Base-by-base conservation (phyloP, 257 asterid species). In the Solanum pinnatisectum region DNA sequence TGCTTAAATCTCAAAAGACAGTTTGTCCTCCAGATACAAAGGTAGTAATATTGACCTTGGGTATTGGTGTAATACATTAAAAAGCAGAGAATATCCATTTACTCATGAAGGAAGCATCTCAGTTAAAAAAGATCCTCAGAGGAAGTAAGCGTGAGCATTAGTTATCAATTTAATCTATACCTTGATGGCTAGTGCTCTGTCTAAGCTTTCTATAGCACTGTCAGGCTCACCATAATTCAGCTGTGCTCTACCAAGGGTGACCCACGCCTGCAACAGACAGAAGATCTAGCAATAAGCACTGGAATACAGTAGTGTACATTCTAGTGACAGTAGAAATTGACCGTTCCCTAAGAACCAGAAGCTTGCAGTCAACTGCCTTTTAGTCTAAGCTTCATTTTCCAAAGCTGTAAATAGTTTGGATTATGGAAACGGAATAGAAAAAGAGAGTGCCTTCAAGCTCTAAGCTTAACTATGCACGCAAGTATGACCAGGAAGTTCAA, bases 211-310 rank as follows among this genome's bases (percentile, higher is more conserved):
- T 63, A 96, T 91, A 84, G 99, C 98, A 83, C 90, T 90, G 89
- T 95, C 99, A 25, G 98, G 98, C 90, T 96, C 99, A 88, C 99
- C 99, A 46, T 89, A 96, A 91, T 96, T 96, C 67, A 96, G 88
- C 83, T 96, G 98, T 87, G 99, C 96, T 91, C 98, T 91, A 87
- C 98, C 99, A 39, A 95, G 98, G 67, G 98, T 95, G 87, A 96
- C 90, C 99, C 99, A 96, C 10, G 98, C 98, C 99, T 96, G 88
- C 59, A 68, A 84, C 40, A 46, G 60, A 87, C 85, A 30, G 30
- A 81, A 33, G 42, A 81, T 10, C 68, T 46, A 27, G 70, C n/a
- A 46, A 81, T 30, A 25, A 79, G 67, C 40, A 81, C 20, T 18
- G 60, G 85, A 81, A 18, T 81, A 5, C 10, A 81, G 30, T 32